These are phyloP conservation scores for Durio zibethinus DNA, from an alignment of 345 rosid species.

Conservation along the genomic window DNA sequence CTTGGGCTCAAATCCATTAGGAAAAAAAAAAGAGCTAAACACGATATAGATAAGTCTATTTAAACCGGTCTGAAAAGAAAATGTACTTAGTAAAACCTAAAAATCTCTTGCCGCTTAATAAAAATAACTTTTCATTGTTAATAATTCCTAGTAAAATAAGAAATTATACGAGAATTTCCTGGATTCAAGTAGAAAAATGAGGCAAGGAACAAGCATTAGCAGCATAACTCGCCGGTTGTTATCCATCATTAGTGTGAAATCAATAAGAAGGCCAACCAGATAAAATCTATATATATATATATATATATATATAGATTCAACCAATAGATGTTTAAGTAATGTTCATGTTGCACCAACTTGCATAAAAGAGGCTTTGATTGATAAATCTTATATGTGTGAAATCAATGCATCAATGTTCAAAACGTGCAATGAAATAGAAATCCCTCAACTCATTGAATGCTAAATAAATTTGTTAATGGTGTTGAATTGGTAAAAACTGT, in stretches of 20 bases:
- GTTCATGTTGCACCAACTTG: conserved; percentile 1
- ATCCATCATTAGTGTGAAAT: neutral
- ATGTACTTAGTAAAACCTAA: no score
- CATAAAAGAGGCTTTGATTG: neutral
- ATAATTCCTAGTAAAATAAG: neutral
- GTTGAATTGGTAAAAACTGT: conserved; percentile 8
- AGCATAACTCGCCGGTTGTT: neutral
- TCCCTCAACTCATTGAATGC: neutral
- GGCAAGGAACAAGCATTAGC: neutral
- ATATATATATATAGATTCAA: neutral
- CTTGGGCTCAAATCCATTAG: no score
- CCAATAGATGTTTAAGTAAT: neutral
- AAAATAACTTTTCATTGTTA: neutral
- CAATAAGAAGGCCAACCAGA: neutral
- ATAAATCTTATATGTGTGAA: neutral
- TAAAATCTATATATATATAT: neutral
- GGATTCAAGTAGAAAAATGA: neutral
- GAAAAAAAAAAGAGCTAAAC: no score
- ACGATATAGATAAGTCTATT: no score
- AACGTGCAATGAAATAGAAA: neutral
- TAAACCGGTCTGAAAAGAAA: no score
- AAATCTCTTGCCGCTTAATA: no score
- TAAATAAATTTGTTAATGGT: neutral
- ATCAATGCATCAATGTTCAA: neutral
- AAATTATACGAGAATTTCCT: neutral